A percentile compares a stretch with the other conserved stretches of the same genome.
Conservation (phyloP, 495 filamentous ascomycete genomes). For the Hypomontagnella submonticulosa region DNA sequence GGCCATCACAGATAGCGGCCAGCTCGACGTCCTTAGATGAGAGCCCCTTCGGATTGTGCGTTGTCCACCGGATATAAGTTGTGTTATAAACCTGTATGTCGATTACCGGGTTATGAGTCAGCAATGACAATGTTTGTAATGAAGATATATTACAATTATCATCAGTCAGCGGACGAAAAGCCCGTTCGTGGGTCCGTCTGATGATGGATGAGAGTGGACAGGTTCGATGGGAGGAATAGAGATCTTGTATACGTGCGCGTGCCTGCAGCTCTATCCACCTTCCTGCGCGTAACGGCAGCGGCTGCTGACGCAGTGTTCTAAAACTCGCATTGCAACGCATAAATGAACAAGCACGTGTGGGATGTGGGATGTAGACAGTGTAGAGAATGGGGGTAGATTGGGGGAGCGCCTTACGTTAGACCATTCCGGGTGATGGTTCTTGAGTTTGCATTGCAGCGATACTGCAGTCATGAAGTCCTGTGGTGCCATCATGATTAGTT, state of each 20-base stretch:
- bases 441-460: conserved; percentile 63
- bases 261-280: conserved; percentile 12
- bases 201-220: background rate
- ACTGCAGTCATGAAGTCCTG: conserved; percentile 72
- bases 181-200: conserved; percentile 1
- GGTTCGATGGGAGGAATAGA: too few species aligned
- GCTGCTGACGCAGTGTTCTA: conserved; percentile 1
- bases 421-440: conserved; percentile 73
- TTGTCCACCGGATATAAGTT: conserved; percentile 76
- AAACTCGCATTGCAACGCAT: too few species aligned
- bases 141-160: background rate
- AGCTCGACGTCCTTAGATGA: conserved; percentile 72
- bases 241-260: too few species aligned
- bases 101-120: conserved; percentile 26
- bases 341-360: conserved; percentile 20
- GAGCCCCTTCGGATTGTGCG: conserved; percentile 77
- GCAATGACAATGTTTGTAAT: conserved; percentile 6
- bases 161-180: conserved; percentile 15
- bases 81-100: conserved; percentile 66
- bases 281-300: background rate
- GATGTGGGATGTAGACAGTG: conserved; percentile 21
- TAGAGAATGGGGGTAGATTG: conserved; percentile 17
- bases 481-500: conserved; percentile 31
- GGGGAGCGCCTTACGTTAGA: conserved; percentile 61
- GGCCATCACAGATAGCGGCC: conserved; percentile 72